phyloP scores from a whole-genome alignment of 495 filamentous ascomycete genomes.

The Talaromyces trachyspermus region DNA sequence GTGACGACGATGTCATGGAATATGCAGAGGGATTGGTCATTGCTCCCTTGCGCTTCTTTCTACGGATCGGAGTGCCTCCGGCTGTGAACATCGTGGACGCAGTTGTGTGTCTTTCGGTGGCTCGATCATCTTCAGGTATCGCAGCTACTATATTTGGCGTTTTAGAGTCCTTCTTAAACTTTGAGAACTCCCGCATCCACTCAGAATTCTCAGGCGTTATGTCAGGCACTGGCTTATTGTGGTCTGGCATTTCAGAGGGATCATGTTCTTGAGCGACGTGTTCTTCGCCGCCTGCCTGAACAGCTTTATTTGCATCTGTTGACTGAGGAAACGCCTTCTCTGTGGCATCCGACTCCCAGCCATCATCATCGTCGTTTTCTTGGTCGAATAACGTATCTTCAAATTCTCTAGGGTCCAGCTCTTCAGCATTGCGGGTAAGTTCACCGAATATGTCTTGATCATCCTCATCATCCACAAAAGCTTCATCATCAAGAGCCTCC shows the following conservation, averaged over 20 bases:
- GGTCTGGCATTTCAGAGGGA: slow-evolving; percentile 38
- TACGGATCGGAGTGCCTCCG: slow-evolving; percentile 62
- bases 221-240: slow-evolving; percentile 31
- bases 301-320: slow-evolving; percentile 29
- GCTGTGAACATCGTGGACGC: slow-evolving; percentile 69
- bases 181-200: slow-evolving; percentile 85
- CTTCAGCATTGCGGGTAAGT: slow-evolving; percentile 63
- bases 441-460: slow-evolving; percentile 73
- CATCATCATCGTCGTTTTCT: slow-evolving; percentile 64
- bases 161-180: slow-evolving; percentile 74
- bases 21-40: slow-evolving; percentile 82
- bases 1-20: slow-evolving; percentile 92
- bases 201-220: slow-evolving; percentile 50
- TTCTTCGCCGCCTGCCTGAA: slow-evolving; percentile 8
- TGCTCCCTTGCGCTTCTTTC: slow-evolving; percentile 88
- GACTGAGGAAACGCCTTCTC: slow-evolving; percentile 54
- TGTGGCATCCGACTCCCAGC: slow-evolving; percentile 93
- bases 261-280: slow-evolving; percentile 14
- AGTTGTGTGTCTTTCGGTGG: slow-evolving; percentile 46
- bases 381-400: slow-evolving; percentile 49
- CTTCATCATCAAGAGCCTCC: slow-evolving; percentile 93
- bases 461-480: slow-evolving; percentile 81
- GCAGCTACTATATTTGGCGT: slow-evolving; percentile 33
- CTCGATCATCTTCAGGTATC: slow-evolving; percentile 29
- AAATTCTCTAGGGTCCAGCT: slow-evolving; percentile 64